Base-by-base conservation (phyloP, 345 rosid species). In the Hibiscus syriacus region DNA sequence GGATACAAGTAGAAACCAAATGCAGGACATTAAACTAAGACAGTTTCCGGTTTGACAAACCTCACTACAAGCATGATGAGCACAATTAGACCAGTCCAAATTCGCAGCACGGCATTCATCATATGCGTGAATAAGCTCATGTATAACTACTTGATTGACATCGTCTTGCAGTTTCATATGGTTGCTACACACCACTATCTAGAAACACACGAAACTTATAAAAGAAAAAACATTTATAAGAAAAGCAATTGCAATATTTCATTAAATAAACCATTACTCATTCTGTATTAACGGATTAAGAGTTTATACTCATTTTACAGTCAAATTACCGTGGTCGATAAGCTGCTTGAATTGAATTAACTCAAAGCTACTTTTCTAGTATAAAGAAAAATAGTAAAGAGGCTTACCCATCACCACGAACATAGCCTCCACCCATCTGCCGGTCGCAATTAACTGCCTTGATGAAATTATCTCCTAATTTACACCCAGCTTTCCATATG, bases 21-120 rank as follows among this genome's bases (percentile, higher is more conserved):
- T 25, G 9, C 16, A 36, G 22, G 32, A 16, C 0, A 4, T 10
- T 5, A 58, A 38, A 55, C 22, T 32, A 43, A 6, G 54, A 17
- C 10, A 65, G n/a, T 54, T 55, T 8, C 32, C 32, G 41, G 55
- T 70, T 16, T 32, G 54, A 72, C 57, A 54, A 75, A 93, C n/a
- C n/a, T n/a, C n/a, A n/a, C n/a, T 86, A 53, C 99, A 94, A 61
- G 98, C 97, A 85, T 89, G 99, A 70, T 94, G 99, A 61, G 93
- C 96, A 71, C 99, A 94, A 69, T 87, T 82, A 56, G 78, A 17
- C 97, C 97, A 88, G 68, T 91, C 87, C 81, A 94, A 68, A 70
- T 94, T 94, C 69, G 80, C 79, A 53, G 96, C 96, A 3, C 90
- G 96, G 5, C 99, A 91, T 13, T 91, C 88, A 62, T 91, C 98